A percentile compares a stretch with the other conserved stretches of the same genome.
Conservation (phyloP, 192 early-diverging fungal genomes). For the Backusella sp. region DNA sequence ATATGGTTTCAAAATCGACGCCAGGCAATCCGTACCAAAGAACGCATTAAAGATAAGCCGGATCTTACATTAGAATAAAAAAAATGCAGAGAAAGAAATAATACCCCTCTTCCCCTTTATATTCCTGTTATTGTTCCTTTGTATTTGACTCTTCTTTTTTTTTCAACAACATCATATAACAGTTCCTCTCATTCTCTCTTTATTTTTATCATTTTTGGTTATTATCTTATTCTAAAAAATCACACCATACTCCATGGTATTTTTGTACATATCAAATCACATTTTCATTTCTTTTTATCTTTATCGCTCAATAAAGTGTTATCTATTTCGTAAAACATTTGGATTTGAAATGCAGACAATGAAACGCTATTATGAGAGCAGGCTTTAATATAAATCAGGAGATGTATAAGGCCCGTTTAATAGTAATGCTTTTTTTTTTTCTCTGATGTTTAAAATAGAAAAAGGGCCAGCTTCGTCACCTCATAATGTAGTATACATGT, state of each 20-base stretch:
- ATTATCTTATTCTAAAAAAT: too few relatives aligned
- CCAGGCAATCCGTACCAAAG: slow-evolving; percentile 62
- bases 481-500: too few relatives aligned
- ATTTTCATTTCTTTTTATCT: too few relatives aligned
- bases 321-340: neutral
- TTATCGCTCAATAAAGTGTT: neutral
- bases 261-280: too few relatives aligned
- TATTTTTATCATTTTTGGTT: too few relatives aligned
- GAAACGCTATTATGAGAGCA: neutral
- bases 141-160: neutral
- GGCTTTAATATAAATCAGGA: too few relatives aligned
- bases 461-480: neutral
- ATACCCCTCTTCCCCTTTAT: neutral
- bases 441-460: neutral
- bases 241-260: too few relatives aligned
- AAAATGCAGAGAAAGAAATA: neutral
- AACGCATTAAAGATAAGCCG: neutral
- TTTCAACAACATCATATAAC: too few relatives aligned
- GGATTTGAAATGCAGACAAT: neutral
- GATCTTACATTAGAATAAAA: neutral
- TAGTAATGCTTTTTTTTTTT: neutral
- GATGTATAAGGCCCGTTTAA: too few relatives aligned
- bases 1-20: slow-evolving; percentile 98
- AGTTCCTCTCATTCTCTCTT: too few relatives aligned
- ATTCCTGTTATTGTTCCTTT: neutral